These are phyloP conservation scores for Eustoma russellianum DNA, from an alignment of 257 asterid species.

Conservation along the genomic window DNA sequence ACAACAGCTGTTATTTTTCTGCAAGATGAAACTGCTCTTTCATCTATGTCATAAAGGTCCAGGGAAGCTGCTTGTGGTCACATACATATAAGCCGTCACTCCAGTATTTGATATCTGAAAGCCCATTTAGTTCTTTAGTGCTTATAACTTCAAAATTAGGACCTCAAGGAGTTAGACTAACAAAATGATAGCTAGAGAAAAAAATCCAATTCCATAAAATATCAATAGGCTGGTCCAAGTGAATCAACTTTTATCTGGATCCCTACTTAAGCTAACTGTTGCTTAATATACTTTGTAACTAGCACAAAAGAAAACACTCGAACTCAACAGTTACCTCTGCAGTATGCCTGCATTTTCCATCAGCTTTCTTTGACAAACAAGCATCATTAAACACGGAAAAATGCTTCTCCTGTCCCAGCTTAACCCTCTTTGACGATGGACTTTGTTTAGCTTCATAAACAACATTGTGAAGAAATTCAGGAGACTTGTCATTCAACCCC, in stretches of 20 bases:
- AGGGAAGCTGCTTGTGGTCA: no score
- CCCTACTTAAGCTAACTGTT: no score
- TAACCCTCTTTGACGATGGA: constrained; percentile 75
- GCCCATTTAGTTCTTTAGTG: no score
- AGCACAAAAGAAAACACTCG: no score
- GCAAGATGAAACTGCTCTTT: no score
- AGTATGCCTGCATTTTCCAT: constrained; percentile 31
- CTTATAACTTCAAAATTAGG: background rate
- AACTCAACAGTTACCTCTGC: constrained; percentile 34
- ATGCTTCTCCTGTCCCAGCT: constrained; percentile 59
- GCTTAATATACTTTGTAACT: no score
- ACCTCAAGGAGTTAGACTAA: background rate
- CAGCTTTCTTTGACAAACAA: constrained; percentile 22
- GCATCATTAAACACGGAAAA: constrained; percentile 26
- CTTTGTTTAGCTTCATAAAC: constrained; percentile 80
- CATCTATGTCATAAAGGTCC: no score
- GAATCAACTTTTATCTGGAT: background rate
- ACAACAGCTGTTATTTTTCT: no score
- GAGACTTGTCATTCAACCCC: constrained; percentile 42
- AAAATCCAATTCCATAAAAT: background rate
- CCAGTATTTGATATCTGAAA: no score
- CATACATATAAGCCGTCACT: no score
- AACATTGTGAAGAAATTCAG: constrained; percentile 44
- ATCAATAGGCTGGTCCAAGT: background rate
- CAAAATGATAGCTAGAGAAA: background rate